These are phyloP conservation scores for Penicillium bovifimosum DNA, from an alignment of 495 filamentous ascomycete genomes.

Conservation along the genomic window DNA sequence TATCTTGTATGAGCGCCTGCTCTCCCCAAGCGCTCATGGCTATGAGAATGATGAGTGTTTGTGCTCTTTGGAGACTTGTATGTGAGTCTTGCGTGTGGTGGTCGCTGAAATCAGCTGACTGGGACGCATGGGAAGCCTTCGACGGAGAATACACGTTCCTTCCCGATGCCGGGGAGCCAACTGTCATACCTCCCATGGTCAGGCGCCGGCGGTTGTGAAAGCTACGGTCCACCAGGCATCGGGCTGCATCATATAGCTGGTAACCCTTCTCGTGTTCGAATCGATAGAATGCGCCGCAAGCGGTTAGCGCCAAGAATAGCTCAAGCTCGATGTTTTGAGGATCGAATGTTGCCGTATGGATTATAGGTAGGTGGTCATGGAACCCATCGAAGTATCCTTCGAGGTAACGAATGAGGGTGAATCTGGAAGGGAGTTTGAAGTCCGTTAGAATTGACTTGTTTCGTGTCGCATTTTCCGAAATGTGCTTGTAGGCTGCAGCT, in stretches of 20 bases:
- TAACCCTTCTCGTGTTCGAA: not conserved
- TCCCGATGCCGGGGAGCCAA: not conserved
- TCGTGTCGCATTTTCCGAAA: not conserved
- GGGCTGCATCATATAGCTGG: not conserved
- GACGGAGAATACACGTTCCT: not conserved
- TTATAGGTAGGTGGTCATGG: conserved; percentile 7
- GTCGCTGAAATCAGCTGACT: not conserved
- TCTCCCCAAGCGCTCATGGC: conserved; percentile 6
- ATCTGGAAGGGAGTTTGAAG: conserved; percentile 1
- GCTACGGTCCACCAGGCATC: not conserved
- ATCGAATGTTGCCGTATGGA: conserved; percentile 3
- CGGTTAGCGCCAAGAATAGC: conserved; percentile 2
- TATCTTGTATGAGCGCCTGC: not conserved
- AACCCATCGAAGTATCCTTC: conserved; percentile 9
- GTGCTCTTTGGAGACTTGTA: not conserved
- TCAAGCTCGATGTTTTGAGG: not conserved
- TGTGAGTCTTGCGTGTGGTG: not conserved
- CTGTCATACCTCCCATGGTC: not conserved
- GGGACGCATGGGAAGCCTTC: not conserved
- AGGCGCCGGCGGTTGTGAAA: not conserved
- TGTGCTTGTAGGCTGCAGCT: not conserved
- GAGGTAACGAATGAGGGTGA: conserved; percentile 4
- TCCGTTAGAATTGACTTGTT: not conserved
- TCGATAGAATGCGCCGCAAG: conserved; percentile 5
- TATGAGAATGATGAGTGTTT: conserved; percentile 7